Evolutionary conservation across 202 grass and related monocot species (phyloP).

Genomic region (Setaria italica): DNA sequence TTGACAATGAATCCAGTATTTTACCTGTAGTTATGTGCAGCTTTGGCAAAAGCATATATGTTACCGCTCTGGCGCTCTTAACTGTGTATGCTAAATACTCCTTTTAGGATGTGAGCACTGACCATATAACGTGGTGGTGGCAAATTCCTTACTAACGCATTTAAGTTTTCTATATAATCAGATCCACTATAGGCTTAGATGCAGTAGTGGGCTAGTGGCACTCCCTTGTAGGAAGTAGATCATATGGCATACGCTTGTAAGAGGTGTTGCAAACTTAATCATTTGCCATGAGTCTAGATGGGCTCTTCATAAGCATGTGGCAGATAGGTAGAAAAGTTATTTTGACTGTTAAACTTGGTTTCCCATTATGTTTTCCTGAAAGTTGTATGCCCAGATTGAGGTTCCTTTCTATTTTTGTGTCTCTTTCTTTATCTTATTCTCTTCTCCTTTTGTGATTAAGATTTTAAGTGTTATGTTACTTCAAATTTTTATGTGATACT

Average conservation of each 20-base stretch:
- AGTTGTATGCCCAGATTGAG: slow-evolving; percentile 15
- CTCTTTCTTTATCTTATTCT: slow-evolving; percentile 12
- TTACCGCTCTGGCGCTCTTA: neutral
- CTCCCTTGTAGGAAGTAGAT: slow-evolving; percentile 15
- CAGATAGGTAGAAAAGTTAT: neutral
- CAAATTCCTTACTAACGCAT: neutral
- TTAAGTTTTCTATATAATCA: neutral
- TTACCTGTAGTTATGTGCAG: neutral
- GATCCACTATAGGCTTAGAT: neutral
- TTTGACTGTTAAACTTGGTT: slow-evolving; percentile 22
- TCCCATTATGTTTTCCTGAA: slow-evolving; percentile 4
- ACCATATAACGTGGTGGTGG: neutral
- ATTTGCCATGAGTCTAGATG: neutral
- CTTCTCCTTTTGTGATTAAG: slow-evolving; percentile 16
- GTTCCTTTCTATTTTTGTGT: slow-evolving; percentile 4
- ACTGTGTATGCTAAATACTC: neutral
- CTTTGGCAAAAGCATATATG: neutral
- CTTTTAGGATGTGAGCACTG: neutral
- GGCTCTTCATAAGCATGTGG: neutral
- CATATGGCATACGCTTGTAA: neutral
- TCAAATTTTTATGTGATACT: slow-evolving; percentile 40
- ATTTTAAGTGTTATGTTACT: slow-evolving; percentile 15
- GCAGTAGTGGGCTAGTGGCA: neutral
- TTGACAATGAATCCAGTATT: neutral
- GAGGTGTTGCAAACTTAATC: neutral